phyloP scores from a whole-genome alignment of 2,329 filamentous ascomycete genomes.

The Fusarium drepaniforme region DNA sequence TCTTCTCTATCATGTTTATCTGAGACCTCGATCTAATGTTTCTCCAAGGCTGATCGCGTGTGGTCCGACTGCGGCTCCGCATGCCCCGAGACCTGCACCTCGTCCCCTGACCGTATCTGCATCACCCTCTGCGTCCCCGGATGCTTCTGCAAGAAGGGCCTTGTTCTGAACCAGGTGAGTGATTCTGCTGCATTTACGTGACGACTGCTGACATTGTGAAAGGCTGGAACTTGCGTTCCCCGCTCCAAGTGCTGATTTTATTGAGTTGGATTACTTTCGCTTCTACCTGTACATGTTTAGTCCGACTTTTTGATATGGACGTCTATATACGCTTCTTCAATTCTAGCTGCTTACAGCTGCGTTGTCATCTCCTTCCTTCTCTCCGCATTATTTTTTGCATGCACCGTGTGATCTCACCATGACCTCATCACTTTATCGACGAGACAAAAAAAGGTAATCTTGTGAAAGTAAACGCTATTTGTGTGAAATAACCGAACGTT shows the following conservation, averaged over 20 bases:
- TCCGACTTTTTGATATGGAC: not conserved
- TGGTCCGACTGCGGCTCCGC: not conserved
- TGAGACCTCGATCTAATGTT: not conserved
- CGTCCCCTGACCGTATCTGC: not conserved
- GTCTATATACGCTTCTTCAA: not conserved
- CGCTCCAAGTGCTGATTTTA: not conserved
- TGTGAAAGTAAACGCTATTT: not conserved
- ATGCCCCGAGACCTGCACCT: slow-evolving; percentile 1
- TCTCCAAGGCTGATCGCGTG: not conserved
- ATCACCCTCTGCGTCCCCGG: not conserved
- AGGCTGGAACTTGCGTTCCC: not conserved
- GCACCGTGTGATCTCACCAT: not conserved
- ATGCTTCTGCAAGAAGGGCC: slow-evolving; percentile 5
- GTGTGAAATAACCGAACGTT: not conserved
- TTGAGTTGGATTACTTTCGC: slow-evolving; percentile 1
- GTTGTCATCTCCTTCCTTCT: not conserved
- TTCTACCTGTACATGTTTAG: not conserved
- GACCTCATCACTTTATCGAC: not conserved
- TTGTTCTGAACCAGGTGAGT: not conserved
- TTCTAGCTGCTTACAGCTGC: not conserved
- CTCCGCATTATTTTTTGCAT: not conserved
- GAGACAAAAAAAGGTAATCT: not conserved
- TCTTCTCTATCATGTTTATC: not conserved
- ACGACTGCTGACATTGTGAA: not conserved
- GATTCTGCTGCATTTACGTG: not conserved